Evolutionary conservation across 345 rosid genomes (phyloP), one percentile per base, ranked within the genome.

Genomic region (Aquilaria yunnanensis): DNA sequence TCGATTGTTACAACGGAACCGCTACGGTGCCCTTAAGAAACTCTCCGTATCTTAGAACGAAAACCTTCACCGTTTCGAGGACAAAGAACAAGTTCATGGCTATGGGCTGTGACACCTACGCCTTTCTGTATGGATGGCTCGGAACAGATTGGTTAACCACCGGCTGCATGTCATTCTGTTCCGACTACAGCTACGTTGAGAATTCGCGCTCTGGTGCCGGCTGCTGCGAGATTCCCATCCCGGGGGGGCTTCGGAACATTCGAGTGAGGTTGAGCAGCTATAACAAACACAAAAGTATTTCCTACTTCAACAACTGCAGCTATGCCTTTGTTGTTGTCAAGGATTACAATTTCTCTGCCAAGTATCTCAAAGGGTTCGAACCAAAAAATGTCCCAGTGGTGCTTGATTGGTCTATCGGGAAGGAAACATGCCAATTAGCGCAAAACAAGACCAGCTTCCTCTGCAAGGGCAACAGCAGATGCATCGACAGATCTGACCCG

Each of bases 311-410:
- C 53, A 56, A 60, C 14, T 70, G 74, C 52, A 70, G 51, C 57
- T 70, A 31, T 31, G 70, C 69, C 2, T 70, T 70, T 10, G 43
- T 72, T 9, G 23, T 37, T 13, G 62, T 59, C 14, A 33, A 32
- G 9, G 57, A 11, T 8, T 3, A 8, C 47, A 57, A 57, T n/a
- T 57, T 57, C 41, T n/a, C 66, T 37, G 51, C 66, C 14, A 41
- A 0, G 3, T 23, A 51, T 62, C 50, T 62, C 8, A 47, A 12
- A 0, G 66, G 43, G 12, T 54, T 62, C 48, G 10, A 52, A 6
- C 34, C 2, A 7, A 10, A 16, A 0, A 2, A 2, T 32, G 30
- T 47, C 37, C 61, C 56, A 4, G 7, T 56, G 59, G 13, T 29
- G 41, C 52, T 63, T 2, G 60, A 63, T 41, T 54, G 67, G 67